These are phyloP conservation scores for Perilla frutescens DNA, from an alignment of 257 asterid species.

Conservation along the genomic window DNA sequence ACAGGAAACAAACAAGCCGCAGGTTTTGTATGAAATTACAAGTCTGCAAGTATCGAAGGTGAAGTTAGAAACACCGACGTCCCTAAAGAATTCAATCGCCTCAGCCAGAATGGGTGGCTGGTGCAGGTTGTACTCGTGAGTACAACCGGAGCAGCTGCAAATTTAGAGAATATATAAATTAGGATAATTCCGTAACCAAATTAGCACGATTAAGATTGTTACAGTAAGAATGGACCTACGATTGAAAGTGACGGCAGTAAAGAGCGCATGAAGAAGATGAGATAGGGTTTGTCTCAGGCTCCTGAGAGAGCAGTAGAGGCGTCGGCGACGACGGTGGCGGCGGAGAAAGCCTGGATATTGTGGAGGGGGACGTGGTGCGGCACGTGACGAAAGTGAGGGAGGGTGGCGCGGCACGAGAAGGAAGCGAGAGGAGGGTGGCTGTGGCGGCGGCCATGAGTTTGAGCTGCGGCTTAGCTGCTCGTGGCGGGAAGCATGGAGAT, in stretches of 20 bases:
- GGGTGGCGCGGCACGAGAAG: slow-evolving; percentile 37
- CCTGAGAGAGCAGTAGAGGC: slow-evolving; percentile 31
- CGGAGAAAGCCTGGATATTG: slow-evolving; percentile 32
- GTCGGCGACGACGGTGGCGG: slow-evolving; percentile 31
- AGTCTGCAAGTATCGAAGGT: slow-evolving; percentile 83
- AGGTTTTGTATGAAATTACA: slow-evolving; percentile 44
- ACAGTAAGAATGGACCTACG: slow-evolving; percentile 42
- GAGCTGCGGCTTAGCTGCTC: slow-evolving; percentile 36
- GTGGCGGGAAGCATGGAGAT: slow-evolving; percentile 46
- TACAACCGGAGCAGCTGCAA: slow-evolving; percentile 95
- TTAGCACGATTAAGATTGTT: not conserved
- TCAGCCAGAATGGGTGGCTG: slow-evolving; percentile 72
- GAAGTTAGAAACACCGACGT: slow-evolving; percentile 65
- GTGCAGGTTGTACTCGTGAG: slow-evolving; percentile 80
- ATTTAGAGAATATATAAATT: slow-evolving; percentile 1
- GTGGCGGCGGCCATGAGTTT: slow-evolving; percentile 42
- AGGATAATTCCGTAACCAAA: not conserved
- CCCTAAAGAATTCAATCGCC: slow-evolving; percentile 63
- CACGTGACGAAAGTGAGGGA: slow-evolving; percentile 40
- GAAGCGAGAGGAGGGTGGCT: slow-evolving; percentile 43
- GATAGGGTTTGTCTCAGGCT: slow-evolving; percentile 37
- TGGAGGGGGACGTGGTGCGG: slow-evolving; percentile 36
- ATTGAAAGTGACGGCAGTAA: slow-evolving; percentile 73
- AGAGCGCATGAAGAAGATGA: slow-evolving; percentile 66
- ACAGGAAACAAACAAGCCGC: not conserved